Evolutionary conservation across 495 filamentous ascomycete species (phyloP).

Genomic region (Penicillium lagena): DNA sequence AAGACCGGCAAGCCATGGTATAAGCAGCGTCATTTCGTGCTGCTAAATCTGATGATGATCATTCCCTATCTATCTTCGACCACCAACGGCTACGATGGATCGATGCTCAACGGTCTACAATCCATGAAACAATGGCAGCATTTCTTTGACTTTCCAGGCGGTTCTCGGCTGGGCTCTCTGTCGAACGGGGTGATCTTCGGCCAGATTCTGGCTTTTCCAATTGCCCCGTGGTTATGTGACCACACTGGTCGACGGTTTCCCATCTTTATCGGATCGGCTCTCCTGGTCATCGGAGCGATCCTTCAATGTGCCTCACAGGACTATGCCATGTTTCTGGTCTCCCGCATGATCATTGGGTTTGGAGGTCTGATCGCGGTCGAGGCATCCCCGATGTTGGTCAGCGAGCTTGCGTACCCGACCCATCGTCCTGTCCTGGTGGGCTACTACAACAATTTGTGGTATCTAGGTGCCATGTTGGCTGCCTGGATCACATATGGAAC

Average conservation of each 20-base stretch:
- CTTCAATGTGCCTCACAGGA: conserved; percentile 16
- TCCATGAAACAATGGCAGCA: conserved; percentile 15
- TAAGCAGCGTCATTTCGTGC: conserved; percentile 5
- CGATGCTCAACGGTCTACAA: conserved; percentile 27
- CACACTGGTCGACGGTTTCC: conserved; percentile 13
- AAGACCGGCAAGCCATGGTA: conserved; percentile 7
- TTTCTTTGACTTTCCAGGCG: conserved; percentile 11
- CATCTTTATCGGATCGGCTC: conserved; percentile 12
- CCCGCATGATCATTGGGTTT: conserved; percentile 20
- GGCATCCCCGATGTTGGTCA: conserved; percentile 21
- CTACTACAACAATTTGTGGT: conserved; percentile 11
- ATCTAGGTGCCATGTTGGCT: conserved; percentile 10
- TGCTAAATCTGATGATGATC: conserved; percentile 9
- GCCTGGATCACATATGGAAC: conserved; percentile 9
- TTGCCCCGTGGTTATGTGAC: conserved; percentile 12
- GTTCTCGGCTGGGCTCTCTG: conserved; percentile 14
- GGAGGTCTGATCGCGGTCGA: conserved; percentile 11
- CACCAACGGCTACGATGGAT: conserved; percentile 17
- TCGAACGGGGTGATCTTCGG: conserved; percentile 16
- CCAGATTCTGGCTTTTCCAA: conserved; percentile 14
- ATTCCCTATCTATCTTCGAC: conserved; percentile 8
- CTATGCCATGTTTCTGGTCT: conserved; percentile 17
- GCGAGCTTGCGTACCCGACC: conserved; percentile 22
- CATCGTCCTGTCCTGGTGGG: conserved; percentile 18
- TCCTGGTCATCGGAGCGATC: conserved; percentile 14